Base-by-base conservation (phyloP, 2,329 filamentous ascomycete species). In the Thelonectria blattea region DNA sequence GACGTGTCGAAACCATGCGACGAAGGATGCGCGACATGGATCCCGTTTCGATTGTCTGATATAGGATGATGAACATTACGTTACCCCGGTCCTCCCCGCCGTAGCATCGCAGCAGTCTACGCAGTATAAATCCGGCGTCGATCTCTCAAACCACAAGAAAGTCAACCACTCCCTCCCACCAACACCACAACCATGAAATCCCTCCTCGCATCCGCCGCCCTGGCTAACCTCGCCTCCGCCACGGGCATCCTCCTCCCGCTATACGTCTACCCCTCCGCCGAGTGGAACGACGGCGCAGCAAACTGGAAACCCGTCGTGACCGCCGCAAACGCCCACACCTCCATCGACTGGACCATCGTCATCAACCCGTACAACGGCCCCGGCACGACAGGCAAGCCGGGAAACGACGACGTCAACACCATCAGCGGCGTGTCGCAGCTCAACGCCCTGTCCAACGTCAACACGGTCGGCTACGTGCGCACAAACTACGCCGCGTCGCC, bases 401-500 rank as follows among this genome's bases (percentile, higher is more conserved):
- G 62, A 5, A 62, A 69, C 27, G 58, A 59, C 32, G 68, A 71
- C 34, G 24, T 37, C 20, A 70, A 70, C 61, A 61, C 65, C 47
- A 65, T 70, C 32, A 57, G 62, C 37, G 68, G 66, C 24, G 50
- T 65, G 6, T 65, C 66, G 11, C 60, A 66, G 43, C 63, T 70
- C 12, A 71, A 71, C 42, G 53, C 54, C 3, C 57, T 62, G 18
- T 7, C 12, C 14, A 71, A 71, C 15, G 61, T 69, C 12, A 61
- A 66, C 9, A 68, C 65, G 2, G 55, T 71, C 5, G 67, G 68
- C n/a, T 70, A 70, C 24, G 66, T 70, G 4, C 65, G 62, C 18
- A 71, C 65, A 7, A 49, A 65, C 52, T 70, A 68, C 42, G 46
- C 49, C 24, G 53, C 39, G 15, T 39, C 62, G 2, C 30, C 65